These are phyloP conservation scores for Nitzschia sp. DNA, from an alignment of 108 stramenopile species.

Conservation along the genomic window DNA sequence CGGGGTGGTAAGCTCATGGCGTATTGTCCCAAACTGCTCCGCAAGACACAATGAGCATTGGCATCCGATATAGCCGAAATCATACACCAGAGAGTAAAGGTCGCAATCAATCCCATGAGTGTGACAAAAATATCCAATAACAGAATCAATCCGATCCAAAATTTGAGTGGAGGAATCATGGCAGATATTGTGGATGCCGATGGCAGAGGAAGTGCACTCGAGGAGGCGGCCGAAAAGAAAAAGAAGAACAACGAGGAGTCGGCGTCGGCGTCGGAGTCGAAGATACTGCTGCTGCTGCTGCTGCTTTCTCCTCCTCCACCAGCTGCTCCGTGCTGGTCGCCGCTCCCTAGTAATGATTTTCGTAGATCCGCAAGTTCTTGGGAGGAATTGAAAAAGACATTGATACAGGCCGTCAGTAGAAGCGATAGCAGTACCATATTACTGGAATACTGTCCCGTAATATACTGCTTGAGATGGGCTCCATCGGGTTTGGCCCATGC, in stretches of 20 bases:
- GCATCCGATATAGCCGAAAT: slow-evolving; percentile 39
- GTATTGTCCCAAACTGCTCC: slow-evolving; percentile 48
- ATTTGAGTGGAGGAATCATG: slow-evolving; percentile 10
- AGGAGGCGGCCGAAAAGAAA: not conserved
- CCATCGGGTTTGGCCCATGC: slow-evolving; percentile 21
- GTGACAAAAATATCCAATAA: slow-evolving; percentile 29
- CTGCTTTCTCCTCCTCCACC: too few species aligned
- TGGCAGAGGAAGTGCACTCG: not conserved
- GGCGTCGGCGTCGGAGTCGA: too few species aligned
- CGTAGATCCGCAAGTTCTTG: slow-evolving; percentile 20
- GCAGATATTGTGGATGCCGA: not conserved
- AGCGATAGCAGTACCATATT: slow-evolving; percentile 46
- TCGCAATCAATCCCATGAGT: slow-evolving; percentile 35
- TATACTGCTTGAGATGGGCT: slow-evolving; percentile 20
- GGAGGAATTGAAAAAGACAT: slow-evolving; percentile 33
- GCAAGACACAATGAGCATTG: slow-evolving; percentile 42
- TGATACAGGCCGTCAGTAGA: slow-evolving; percentile 27
- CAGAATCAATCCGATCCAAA: slow-evolving; percentile 42
- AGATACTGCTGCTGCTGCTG: too few species aligned
- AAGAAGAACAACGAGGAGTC: not conserved
- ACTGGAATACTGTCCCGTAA: slow-evolving; percentile 33
- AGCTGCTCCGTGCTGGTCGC: too few species aligned
- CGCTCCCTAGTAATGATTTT: not conserved
- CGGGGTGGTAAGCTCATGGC: slow-evolving; percentile 31
- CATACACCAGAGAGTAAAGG: slow-evolving; percentile 52